Conservation (phyloP, 257 asterid genomes). For the Pogostemon cablin region DNA sequence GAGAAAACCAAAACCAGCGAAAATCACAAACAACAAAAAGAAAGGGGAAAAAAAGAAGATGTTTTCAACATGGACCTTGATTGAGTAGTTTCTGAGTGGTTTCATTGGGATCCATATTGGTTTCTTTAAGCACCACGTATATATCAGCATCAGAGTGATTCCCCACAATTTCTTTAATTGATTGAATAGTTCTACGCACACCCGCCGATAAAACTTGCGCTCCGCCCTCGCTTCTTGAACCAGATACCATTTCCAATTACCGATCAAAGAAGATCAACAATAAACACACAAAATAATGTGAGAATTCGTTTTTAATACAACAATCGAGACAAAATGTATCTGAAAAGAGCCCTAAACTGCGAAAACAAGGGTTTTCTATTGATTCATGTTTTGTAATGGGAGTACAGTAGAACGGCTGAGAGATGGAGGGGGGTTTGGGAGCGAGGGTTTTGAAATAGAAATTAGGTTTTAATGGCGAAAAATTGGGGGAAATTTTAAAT, state of each 20-base stretch:
- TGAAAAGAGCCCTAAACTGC: slow-evolving; percentile 29
- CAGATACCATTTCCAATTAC: slow-evolving; percentile 67
- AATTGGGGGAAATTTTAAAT: slow-evolving; percentile 38
- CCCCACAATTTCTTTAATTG: slow-evolving; percentile 83
- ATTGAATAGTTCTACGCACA: slow-evolving; percentile 73
- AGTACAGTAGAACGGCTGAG: slow-evolving; percentile 54
- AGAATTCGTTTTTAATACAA: neutral
- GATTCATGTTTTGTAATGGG: slow-evolving; percentile 34
- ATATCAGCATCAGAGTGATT: slow-evolving; percentile 92
- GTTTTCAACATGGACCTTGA: slow-evolving; percentile 59
- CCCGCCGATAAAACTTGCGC: slow-evolving; percentile 71
- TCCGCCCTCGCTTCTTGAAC: slow-evolving; percentile 65
- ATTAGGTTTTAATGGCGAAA: slow-evolving; percentile 43
- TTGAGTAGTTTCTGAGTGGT: slow-evolving; percentile 81
- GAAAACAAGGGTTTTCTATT: slow-evolving; percentile 31
- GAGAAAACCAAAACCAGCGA: neutral
- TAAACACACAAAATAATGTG: slow-evolving; percentile 25
- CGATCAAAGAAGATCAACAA: slow-evolving; percentile 26
- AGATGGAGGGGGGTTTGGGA: slow-evolving; percentile 37
- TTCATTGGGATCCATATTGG: slow-evolving; percentile 96
- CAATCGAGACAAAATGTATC: slow-evolving; percentile 13
- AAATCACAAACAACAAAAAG: neutral
- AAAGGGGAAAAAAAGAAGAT: neutral
- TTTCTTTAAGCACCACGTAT: slow-evolving; percentile 77
- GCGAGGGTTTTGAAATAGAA: slow-evolving; percentile 56